Base-by-base conservation (phyloP, 164 flowering plant genomes). In the Taxillus chinensis region DNA sequence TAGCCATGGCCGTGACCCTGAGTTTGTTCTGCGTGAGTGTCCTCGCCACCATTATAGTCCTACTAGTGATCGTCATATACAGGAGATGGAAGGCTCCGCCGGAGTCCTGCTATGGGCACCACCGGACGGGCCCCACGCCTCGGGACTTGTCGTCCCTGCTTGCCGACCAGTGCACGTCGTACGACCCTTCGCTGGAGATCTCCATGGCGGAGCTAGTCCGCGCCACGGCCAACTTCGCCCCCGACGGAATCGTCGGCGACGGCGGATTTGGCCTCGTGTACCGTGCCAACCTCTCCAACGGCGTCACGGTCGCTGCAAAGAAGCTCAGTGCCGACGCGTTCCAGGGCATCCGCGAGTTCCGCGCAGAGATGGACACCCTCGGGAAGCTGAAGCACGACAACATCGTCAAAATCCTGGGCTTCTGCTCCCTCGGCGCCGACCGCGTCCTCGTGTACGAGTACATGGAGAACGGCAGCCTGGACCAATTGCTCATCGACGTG, bases 181-280 rank as follows among this genome's bases (percentile, higher is more conserved):
- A 82, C 64, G 90, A 90, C 70, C 80, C 89, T 1, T 64, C 78
- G 5, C 70, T 90, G 9, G 52, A 55, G 50, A 72, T 90, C 70
- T 80, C 91, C 57, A 83, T 90, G 91, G 70, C 61, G 4, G 92
- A 88, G 55, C 86, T 90, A 56, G 8, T 73, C 62, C 5, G 16
- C 38, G 89, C 89, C 66, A 90, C 97, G 45, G 39, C 62, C 7
- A 78, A 84, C 73, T 90, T 90, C 77, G 54, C 82, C 46, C 4
- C 83, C 17, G 81, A 79, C 39, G 71, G 83, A 5, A 78, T 90
- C 74, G 64, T 90, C 72, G 97, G 95, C 40, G 95, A 86, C 72
- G 98, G 95, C 43, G 75, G 93, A 64, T 91, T 92, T 67, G 98
- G 96, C 11, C 69, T 77, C 17, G 92, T 89, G 12, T 89, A 89